Evolutionary conservation across 2,329 filamentous ascomycete genomes (phyloP).

Genomic region (Neopestalotiopsis sp.): DNA sequence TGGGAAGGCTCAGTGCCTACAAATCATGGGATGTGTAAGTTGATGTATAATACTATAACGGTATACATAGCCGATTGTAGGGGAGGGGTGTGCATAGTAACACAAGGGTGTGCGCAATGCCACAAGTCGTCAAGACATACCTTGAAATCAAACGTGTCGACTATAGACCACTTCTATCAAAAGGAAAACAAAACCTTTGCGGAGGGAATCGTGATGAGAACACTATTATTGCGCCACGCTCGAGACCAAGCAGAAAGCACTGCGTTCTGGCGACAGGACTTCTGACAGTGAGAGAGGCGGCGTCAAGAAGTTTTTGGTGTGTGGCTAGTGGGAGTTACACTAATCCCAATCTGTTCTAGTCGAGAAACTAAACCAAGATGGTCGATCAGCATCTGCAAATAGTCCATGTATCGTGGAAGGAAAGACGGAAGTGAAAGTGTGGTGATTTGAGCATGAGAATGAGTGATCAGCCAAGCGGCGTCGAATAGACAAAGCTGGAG

Average conservation of each 20-base stretch:
- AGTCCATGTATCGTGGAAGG: neutral
- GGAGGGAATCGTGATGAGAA: neutral
- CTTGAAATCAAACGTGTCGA: neutral
- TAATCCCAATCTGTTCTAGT: constrained; percentile 18
- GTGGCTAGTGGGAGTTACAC: neutral
- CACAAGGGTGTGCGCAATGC: neutral
- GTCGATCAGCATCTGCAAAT: constrained; percentile 20
- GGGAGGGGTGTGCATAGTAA: neutral
- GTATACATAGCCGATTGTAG: neutral
- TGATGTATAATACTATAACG: neutral
- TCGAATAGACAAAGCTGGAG: neutral
- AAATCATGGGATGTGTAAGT: neutral
- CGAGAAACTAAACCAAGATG: constrained; percentile 19
- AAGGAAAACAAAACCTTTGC: neutral
- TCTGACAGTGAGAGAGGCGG: neutral
- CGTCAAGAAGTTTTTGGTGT: no score
- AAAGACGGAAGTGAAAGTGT: neutral
- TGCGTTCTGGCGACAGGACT: neutral
- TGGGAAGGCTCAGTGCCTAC: neutral
- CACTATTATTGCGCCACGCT: neutral
- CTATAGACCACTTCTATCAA: neutral
- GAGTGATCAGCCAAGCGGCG: neutral
- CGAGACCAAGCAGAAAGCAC: neutral
- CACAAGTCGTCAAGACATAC: neutral
- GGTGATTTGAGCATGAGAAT: constrained; percentile 12